Percentiles rank a stretch among this genome's conserved stretches.
These are phyloP conservation scores for Thermomyces lanuginosus DNA, from an alignment of 2,329 filamentous ascomycete species.

Conservation along the genomic window DNA sequence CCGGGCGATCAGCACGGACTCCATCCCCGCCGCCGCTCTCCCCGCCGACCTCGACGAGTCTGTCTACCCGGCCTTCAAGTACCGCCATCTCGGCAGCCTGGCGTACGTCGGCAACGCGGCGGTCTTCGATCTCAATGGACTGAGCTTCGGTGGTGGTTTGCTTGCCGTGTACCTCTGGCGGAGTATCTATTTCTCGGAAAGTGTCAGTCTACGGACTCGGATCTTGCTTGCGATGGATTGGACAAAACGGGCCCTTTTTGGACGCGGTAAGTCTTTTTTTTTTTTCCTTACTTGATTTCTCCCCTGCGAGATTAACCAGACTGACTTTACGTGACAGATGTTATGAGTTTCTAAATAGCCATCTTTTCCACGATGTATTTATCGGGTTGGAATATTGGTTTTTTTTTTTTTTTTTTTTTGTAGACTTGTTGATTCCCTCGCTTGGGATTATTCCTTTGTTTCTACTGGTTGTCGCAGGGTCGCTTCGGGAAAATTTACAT, in stretches of 20 bases:
- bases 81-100: constrained; percentile 75
- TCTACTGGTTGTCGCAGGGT: constrained; percentile 1
- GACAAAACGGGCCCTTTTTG: constrained; percentile 91
- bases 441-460: constrained; percentile 1
- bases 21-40: too few relatives aligned
- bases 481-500: background rate
- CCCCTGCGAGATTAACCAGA: background rate
- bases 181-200: constrained; percentile 93
- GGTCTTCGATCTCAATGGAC: constrained; percentile 75
- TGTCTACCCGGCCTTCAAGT: constrained; percentile 87
- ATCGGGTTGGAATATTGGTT: constrained; percentile 1
- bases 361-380: background rate
- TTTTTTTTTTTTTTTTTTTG: constrained; percentile 1
- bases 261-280: constrained; percentile 52
- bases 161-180: constrained; percentile 94
- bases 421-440: background rate
- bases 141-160: constrained; percentile 65
- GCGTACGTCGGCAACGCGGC: constrained; percentile 95
- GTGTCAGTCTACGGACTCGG: constrained; percentile 79
- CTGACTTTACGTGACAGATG: constrained; percentile 21
- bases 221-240: constrained; percentile 93
- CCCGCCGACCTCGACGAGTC: constrained; percentile 80
- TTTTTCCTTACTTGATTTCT: background rate
- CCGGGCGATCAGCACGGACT: too few relatives aligned
- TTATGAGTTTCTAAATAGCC: constrained; percentile 38